Conservation (phyloP, 2,329 filamentous ascomycete genomes). For the Cercospora beticola region DNA sequence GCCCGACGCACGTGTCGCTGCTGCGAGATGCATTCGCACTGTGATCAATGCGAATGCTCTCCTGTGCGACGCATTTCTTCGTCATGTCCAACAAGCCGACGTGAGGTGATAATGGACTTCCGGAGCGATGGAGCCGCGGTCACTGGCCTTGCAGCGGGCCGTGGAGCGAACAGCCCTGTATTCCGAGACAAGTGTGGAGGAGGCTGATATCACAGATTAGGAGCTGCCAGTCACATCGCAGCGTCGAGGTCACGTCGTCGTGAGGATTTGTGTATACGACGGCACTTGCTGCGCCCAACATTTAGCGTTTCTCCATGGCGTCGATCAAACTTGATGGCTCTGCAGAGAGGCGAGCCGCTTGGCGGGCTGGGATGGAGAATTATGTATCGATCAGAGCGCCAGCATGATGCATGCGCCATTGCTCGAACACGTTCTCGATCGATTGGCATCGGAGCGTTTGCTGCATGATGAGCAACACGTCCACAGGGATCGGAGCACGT, state of each 20-base stretch:
- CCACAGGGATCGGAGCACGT: neutral
- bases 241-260: constrained; percentile 1
- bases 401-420: constrained; percentile 7
- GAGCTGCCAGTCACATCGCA: neutral
- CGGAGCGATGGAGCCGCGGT: neutral
- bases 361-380: neutral
- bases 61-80: neutral
- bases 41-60: neutral
- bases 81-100: neutral
- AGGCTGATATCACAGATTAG: neutral
- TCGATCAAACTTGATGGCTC: neutral
- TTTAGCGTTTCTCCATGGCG: neutral
- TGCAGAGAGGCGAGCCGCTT: neutral
- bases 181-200: constrained; percentile 4
- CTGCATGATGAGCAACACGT: constrained; percentile 2
- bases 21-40: neutral
- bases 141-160: neutral
- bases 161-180: neutral
- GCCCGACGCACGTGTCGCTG: neutral
- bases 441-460: constrained; percentile 11
- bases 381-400: neutral
- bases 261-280: neutral
- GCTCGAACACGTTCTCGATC: constrained; percentile 11
- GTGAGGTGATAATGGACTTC: neutral
- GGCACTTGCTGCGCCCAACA: neutral